Evolutionary conservation across 2,329 filamentous ascomycete genomes (phyloP), one percentile per base, ranked within the genome.

Genomic region (Colletotrichum sublineola): DNA sequence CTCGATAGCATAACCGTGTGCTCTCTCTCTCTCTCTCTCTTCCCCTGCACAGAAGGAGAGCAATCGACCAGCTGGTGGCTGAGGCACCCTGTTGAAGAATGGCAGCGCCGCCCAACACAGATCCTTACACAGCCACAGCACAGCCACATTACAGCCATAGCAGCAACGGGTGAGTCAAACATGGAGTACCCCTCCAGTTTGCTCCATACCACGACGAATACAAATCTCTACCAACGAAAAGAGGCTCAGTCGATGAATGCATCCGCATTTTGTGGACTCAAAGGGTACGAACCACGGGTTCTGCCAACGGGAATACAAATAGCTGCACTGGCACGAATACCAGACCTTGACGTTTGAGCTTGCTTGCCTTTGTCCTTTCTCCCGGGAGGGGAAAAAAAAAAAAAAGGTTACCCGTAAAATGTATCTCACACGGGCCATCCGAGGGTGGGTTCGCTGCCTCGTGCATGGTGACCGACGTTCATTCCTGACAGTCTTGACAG

Each of bases 381-480:
- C 24, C 24, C 24, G 24, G 24, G 24, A 24, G 24, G 24, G 24
- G 24, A 24, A 24, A 24, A 24, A 24, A 24, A 24, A 24, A 24
- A 24, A 24, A 24, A 24, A 1, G 24, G 24, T 24, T 24, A 24
- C 24, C 24, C 1, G 24, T 24, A 24, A 24, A 24, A 48, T n/a
- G 31, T 5, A 36, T 36, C 60, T 38, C 60, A 29, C 44, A 12
- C 44, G 44, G 48, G 60, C 60, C 15, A 40, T n/a, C 31, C 11
- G 36, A 55, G 50, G 44, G 63, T 40, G 66, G 48, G 20, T 31
- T 63, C 62, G 36, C 48, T 64, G 46, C 46, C 36, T 29, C 33
- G 63, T 63, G 64, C 57, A 61, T 63, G 68, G 64, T 71, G 68
- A 68, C 24, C 24, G 24, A 1, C 68, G 68, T 71, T 71, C 62